These are phyloP conservation scores for Hansenula sp. DNA, from an alignment of 1,139 yeast species.

Conservation along the genomic window DNA sequence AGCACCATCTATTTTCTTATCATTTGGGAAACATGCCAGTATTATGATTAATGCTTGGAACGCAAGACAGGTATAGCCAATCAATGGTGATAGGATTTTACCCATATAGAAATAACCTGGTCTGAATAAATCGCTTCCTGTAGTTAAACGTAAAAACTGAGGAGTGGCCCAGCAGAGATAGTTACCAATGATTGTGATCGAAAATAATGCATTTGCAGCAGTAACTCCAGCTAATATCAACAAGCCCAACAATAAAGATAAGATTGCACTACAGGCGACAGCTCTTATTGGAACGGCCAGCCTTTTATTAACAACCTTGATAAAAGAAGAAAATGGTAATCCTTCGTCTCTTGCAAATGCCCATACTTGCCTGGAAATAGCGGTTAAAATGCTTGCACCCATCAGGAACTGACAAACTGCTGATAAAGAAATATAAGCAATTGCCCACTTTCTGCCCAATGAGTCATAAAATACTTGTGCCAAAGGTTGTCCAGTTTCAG, in stretches of 20 bases:
- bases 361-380: conserved; percentile 42
- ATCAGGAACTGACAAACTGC: conserved; percentile 53
- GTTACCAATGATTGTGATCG: conserved; percentile 50
- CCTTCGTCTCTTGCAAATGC: conserved; percentile 44
- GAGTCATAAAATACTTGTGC: conserved; percentile 60
- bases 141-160: conserved; percentile 38
- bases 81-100: conserved; percentile 34
- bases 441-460: conserved; percentile 61
- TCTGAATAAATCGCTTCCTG: conserved; percentile 40
- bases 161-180: conserved; percentile 53
- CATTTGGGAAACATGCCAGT: conserved; percentile 46
- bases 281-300: conserved; percentile 54
- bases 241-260: conserved; percentile 45
- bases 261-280: conserved; percentile 42
- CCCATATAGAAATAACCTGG: conserved; percentile 67
- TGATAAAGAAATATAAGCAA: conserved; percentile 51
- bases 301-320: conserved; percentile 45
- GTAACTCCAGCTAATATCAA: conserved; percentile 48
- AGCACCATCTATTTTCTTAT: conserved; percentile 26
- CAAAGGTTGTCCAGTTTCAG: conserved; percentile 46
- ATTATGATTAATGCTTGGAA: conserved; percentile 36
- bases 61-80: conserved; percentile 32
- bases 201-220: conserved; percentile 53
- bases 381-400: conserved; percentile 50
- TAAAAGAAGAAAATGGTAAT: conserved; percentile 35